Percentiles rank a stretch among this genome's conserved stretches.
phyloP scores from a whole-genome alignment of 2,329 filamentous ascomycete genomes.

The Phoma sp. region DNA sequence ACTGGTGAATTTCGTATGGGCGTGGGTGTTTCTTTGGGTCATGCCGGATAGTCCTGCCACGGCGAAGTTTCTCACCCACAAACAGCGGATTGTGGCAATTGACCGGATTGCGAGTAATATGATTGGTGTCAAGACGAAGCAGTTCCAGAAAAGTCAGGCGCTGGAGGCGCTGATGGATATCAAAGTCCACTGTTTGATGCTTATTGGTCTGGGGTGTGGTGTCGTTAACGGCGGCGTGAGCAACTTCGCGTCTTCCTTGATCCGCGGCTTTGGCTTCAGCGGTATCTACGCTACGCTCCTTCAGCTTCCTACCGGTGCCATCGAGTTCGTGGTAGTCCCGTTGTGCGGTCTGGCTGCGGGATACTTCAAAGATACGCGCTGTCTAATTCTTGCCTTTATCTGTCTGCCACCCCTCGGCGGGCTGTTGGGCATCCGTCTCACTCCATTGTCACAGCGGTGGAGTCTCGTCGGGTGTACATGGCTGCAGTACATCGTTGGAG shows the following conservation, averaged over 20 bases:
- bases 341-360: constrained; percentile 45
- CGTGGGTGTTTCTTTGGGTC: constrained; percentile 44
- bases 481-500: constrained; percentile 60
- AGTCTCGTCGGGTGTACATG: constrained; percentile 62
- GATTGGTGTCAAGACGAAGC: constrained; percentile 53
- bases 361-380: constrained; percentile 40
- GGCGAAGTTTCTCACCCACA: constrained; percentile 49
- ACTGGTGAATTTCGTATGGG: constrained; percentile 47
- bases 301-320: constrained; percentile 54
- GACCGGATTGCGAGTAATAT: constrained; percentile 52
- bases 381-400: constrained; percentile 47
- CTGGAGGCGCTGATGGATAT: constrained; percentile 52
- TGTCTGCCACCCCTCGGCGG: constrained; percentile 58
- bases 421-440: constrained; percentile 60
- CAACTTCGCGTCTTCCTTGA: constrained; percentile 58
- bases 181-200: constrained; percentile 50
- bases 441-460: constrained; percentile 55
- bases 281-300: constrained; percentile 53
- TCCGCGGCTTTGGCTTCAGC: constrained; percentile 54
- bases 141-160: constrained; percentile 48
- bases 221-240: constrained; percentile 60
- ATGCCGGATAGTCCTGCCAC: constrained; percentile 49
- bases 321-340: constrained; percentile 53
- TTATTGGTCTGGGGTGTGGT: constrained; percentile 55
- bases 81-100: constrained; percentile 50